phyloP scores from a whole-genome alignment of 2,329 filamentous ascomycete genomes.

The Fusarium verrucosum region DNA sequence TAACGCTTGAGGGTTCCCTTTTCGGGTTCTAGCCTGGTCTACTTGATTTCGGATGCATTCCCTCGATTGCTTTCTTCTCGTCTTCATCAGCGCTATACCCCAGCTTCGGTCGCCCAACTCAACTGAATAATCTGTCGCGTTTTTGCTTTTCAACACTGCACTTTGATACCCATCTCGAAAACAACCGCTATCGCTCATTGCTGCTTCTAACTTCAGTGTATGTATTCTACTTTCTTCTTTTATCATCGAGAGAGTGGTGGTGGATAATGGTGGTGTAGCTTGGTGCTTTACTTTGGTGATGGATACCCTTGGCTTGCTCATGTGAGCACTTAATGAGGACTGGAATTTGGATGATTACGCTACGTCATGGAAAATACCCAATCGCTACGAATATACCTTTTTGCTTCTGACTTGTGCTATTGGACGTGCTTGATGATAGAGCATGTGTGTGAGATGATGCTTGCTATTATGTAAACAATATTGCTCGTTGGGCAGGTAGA shows the following conservation, averaged over 20 bases:
- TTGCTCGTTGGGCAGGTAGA: no score
- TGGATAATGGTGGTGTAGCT: not conserved
- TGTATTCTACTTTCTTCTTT: constrained; percentile 26
- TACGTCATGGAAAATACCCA: constrained; percentile 31
- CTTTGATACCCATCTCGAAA: constrained; percentile 33
- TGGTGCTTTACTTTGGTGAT: not conserved
- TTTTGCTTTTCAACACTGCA: constrained; percentile 10
- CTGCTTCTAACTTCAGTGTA: constrained; percentile 17
- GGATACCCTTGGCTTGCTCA: constrained; percentile 34
- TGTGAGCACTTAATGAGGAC: constrained; percentile 27
- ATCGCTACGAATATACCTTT: constrained; percentile 31
- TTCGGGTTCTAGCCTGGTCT: constrained; percentile 48
- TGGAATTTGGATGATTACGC: constrained; percentile 8
- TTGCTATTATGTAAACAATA: not conserved
- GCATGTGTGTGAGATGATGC: not conserved
- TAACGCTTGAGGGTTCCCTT: constrained; percentile 46
- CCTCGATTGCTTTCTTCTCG: constrained; percentile 25
- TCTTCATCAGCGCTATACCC: constrained; percentile 30
- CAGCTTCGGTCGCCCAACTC: constrained; percentile 1
- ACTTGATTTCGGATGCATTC: constrained; percentile 47
- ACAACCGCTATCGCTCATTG: not conserved
- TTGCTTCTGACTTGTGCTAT: not conserved
- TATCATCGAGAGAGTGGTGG: not conserved
- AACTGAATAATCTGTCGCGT: not conserved
- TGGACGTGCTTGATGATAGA: not conserved